Evolutionary conservation across 768 basidiomycete species (phyloP).

Genomic region (Omphalotus guepiniiformis): DNA sequence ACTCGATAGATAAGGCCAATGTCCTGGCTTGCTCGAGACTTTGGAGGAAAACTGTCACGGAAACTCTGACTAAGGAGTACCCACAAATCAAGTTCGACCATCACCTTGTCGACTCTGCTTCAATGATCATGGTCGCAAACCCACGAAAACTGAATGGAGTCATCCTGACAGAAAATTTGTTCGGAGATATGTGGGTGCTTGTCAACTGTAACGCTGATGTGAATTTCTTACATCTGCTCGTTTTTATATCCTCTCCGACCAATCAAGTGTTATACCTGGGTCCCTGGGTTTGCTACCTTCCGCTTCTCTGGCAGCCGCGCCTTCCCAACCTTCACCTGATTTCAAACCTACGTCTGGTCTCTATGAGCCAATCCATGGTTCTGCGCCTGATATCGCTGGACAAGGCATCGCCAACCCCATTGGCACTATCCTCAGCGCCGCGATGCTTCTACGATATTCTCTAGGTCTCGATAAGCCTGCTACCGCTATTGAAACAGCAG

Average conservation of each 20-base stretch:
- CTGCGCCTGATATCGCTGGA: slow-evolving; percentile 94
- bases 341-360: slow-evolving; percentile 82
- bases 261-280: slow-evolving; percentile 95
- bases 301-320: slow-evolving; percentile 91
- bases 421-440: slow-evolving; percentile 91
- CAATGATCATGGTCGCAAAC: slow-evolving; percentile 90
- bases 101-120: slow-evolving; percentile 90
- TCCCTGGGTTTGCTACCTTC: slow-evolving; percentile 95
- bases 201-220: slow-evolving; percentile 1
- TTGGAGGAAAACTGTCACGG: slow-evolving; percentile 91
- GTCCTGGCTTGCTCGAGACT: slow-evolving; percentile 92
- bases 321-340: slow-evolving; percentile 45
- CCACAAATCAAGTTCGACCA: slow-evolving; percentile 87
- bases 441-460: slow-evolving; percentile 92
- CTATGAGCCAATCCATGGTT: slow-evolving; percentile 97
- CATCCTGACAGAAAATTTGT: slow-evolving; percentile 91
- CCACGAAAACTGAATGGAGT: slow-evolving; percentile 95
- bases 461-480: slow-evolving; percentile 86
- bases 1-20: slow-evolving; percentile 98
- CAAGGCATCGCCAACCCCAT: slow-evolving; percentile 92
- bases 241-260: slow-evolving; percentile 79
- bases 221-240: slow-evolving; percentile 6
- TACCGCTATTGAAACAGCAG: slow-evolving; percentile 83
- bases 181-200: slow-evolving; percentile 92
- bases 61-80: slow-evolving; percentile 80